Conservation (phyloP, 257 asterid species). For the Verbascum thapsus region DNA sequence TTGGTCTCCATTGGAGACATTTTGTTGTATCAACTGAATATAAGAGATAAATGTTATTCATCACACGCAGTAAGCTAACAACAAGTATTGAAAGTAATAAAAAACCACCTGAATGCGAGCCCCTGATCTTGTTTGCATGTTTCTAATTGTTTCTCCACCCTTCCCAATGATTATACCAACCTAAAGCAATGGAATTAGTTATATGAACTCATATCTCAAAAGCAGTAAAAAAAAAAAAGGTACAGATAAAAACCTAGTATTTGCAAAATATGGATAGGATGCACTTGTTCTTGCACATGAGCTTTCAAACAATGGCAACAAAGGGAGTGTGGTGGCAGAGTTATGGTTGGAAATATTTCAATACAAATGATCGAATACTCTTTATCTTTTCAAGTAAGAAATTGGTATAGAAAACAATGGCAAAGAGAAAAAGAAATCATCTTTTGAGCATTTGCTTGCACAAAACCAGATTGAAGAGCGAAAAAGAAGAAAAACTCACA, state of each 20-base stretch:
- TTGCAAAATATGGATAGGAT: background rate
- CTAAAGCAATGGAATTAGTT: slow-evolving; percentile 38
- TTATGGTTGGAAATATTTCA: background rate
- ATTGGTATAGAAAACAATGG: background rate
- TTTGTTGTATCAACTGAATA: slow-evolving; percentile 75
- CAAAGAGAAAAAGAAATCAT: background rate
- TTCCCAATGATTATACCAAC: slow-evolving; percentile 96
- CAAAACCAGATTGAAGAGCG: background rate
- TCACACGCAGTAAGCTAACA: slow-evolving; percentile 11
- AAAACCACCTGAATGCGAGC: slow-evolving; percentile 91
- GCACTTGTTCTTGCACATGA: background rate
- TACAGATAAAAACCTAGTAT: background rate
- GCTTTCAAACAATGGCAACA: too few relatives aligned
- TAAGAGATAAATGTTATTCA: slow-evolving; percentile 4
- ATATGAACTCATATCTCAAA: slow-evolving; percentile 3
- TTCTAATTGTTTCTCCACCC: slow-evolving; percentile 96
- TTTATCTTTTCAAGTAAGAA: background rate
- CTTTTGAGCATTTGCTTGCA: background rate
- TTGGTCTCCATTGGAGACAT: slow-evolving; percentile 78
- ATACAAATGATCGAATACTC: background rate
- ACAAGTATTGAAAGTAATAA: background rate
- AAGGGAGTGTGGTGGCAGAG: background rate
- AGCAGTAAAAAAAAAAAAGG: background rate
- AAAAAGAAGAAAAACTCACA: slow-evolving; percentile 42
- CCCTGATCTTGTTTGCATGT: slow-evolving; percentile 88